These are phyloP conservation scores for Nevesoporus exiguus DNA, from an alignment of 768 basidiomycete genomes.

Conservation along the genomic window DNA sequence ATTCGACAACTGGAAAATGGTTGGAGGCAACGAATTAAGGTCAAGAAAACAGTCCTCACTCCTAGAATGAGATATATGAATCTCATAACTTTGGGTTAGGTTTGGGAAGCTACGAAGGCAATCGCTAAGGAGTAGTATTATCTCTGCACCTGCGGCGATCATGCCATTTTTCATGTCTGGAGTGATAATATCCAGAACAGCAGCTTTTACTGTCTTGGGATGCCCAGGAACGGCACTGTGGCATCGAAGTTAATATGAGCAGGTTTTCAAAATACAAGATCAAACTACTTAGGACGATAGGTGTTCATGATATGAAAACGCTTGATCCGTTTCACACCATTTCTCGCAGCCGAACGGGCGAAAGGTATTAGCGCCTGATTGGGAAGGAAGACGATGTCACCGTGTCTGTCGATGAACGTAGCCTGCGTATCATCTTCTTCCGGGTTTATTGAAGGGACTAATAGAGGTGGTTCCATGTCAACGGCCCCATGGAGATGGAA, in stretches of 20 bases:
- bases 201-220: constrained; percentile 68
- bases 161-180: constrained; percentile 63
- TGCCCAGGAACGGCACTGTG: constrained; percentile 65
- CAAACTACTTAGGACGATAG: constrained; percentile 59
- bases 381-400: constrained; percentile 71
- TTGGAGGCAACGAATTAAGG: not conserved
- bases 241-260: constrained; percentile 3
- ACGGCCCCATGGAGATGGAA: constrained; percentile 91
- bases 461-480: constrained; percentile 79
- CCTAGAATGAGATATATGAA: constrained; percentile 74
- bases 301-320: constrained; percentile 77
- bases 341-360: constrained; percentile 76
- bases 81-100: constrained; percentile 62
- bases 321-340: constrained; percentile 67
- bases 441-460: constrained; percentile 65
- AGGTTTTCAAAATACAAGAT: not conserved
- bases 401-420: constrained; percentile 75
- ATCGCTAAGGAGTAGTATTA: constrained; percentile 64
- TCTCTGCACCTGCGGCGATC: constrained; percentile 69
- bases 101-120: constrained; percentile 72
- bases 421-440: constrained; percentile 66
- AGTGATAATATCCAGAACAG: constrained; percentile 81
- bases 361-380: constrained; percentile 73
- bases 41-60: constrained; percentile 42
- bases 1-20: constrained; percentile 55